These are phyloP conservation scores for Jaltomata sinuosa DNA, from an alignment of 257 asterid species.

Conservation along the genomic window DNA sequence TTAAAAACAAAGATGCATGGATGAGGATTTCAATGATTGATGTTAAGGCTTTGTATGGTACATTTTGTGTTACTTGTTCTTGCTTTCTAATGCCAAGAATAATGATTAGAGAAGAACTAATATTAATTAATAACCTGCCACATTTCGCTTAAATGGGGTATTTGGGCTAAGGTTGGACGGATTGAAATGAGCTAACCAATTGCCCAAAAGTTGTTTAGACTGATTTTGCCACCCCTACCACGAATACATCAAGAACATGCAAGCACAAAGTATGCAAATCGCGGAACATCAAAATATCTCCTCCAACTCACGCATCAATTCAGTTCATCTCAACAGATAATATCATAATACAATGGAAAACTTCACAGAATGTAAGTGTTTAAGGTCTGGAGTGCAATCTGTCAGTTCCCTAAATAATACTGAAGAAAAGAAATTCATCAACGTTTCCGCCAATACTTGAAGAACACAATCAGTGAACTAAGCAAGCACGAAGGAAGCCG, in stretches of 20 bases:
- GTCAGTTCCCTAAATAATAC: not conserved
- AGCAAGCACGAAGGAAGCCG: conserved; percentile 29
- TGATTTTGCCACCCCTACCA: too few species aligned
- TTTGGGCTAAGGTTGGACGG: too few species aligned
- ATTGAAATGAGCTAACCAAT: too few species aligned
- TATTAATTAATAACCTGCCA: not conserved
- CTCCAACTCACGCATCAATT: not conserved
- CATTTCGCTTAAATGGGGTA: not conserved
- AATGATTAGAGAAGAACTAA: not conserved
- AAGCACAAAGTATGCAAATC: not conserved
- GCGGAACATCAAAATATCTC: not conserved
- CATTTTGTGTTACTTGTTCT: not conserved
- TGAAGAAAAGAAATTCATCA: not conserved
- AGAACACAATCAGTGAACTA: conserved; percentile 2
- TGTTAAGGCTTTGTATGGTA: not conserved
- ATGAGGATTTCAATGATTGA: not conserved
- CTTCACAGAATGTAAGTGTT: not conserved
- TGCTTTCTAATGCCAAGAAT: not conserved
- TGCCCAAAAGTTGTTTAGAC: too few species aligned
- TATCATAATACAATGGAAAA: not conserved
- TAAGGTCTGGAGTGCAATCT: not conserved
- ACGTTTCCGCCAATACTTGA: not conserved
- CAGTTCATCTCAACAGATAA: not conserved
- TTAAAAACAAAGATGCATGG: not conserved
- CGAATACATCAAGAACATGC: not conserved